These are phyloP conservation scores for Sicyos edulis DNA, from an alignment of 306 rosid species.

Conservation along the genomic window DNA sequence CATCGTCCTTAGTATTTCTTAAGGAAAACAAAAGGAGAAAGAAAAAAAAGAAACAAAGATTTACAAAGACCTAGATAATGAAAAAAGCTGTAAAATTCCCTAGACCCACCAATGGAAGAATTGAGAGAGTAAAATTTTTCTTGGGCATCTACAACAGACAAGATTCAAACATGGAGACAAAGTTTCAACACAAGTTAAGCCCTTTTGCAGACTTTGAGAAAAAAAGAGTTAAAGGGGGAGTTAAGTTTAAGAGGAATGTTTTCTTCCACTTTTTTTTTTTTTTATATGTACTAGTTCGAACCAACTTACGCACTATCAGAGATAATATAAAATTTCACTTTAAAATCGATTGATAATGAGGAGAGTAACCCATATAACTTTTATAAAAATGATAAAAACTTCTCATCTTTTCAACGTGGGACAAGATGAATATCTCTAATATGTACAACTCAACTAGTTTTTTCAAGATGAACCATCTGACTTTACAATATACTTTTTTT, in stretches of 20 bases:
- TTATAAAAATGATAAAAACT: too few relatives aligned
- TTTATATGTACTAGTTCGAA: too few relatives aligned
- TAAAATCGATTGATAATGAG: too few relatives aligned
- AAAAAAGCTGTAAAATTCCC: conserved; percentile 20
- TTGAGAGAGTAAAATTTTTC: conserved; percentile 23
- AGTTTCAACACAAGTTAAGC: conserved; percentile 58
- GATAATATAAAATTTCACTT: too few relatives aligned
- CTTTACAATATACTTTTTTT: too few relatives aligned
- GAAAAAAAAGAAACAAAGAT: neutral
- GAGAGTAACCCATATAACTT: too few relatives aligned
- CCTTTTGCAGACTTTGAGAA: conserved; percentile 78
- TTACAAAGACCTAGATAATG: conserved; percentile 15
- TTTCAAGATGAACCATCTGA: too few relatives aligned
- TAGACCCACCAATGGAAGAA: conserved; percentile 45
- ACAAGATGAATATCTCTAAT: too few relatives aligned
- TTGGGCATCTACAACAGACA: conserved; percentile 73
- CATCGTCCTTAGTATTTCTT: neutral
- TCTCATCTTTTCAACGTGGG: too few relatives aligned
- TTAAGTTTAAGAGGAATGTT: conserved; percentile 15
- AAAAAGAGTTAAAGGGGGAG: conserved; percentile 36
- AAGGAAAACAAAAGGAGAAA: conserved; percentile 9
- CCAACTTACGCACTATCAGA: too few relatives aligned
- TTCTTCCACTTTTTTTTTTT: too few relatives aligned
- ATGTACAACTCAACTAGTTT: too few relatives aligned
- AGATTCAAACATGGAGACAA: conserved; percentile 52